Percentiles rank a stretch among this genome's conserved stretches.
These are phyloP conservation scores for Saccharomycopsis babjevae DNA, from an alignment of 805 yeast genomes.

Conservation along the genomic window DNA sequence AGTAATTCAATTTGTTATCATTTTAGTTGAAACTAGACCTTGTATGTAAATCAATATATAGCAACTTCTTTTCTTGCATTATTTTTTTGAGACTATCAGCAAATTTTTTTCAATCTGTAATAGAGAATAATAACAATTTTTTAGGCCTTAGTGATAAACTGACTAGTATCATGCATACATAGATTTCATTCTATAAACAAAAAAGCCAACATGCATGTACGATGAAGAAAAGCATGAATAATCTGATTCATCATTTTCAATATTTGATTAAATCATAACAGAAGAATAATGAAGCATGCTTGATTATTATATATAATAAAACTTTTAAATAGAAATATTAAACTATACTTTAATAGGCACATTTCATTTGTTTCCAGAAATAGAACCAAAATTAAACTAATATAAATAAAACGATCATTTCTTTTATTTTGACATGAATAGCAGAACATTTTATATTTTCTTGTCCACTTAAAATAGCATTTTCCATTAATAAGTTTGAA, in stretches of 20 bases:
- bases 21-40: neutral
- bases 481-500: neutral
- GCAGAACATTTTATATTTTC: neutral
- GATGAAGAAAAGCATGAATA: neutral
- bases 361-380: neutral
- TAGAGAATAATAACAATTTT: too few species aligned
- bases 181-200: neutral
- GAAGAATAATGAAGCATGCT: too few species aligned
- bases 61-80: too few species aligned
- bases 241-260: neutral
- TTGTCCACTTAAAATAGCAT: neutral
- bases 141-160: neutral
- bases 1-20: neutral
- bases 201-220: neutral
- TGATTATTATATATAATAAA: too few species aligned
- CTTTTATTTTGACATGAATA: neutral
- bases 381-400: neutral
- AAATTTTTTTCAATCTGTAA: too few species aligned
- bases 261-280: neutral
- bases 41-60: neutral
- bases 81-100: too few species aligned
- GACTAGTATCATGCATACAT: too few species aligned
- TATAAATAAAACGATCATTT: neutral
- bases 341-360: neutral
- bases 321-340: neutral